phyloP scores from a whole-genome alignment of 73 alveolate species.

The Halteria grandinella region DNA sequence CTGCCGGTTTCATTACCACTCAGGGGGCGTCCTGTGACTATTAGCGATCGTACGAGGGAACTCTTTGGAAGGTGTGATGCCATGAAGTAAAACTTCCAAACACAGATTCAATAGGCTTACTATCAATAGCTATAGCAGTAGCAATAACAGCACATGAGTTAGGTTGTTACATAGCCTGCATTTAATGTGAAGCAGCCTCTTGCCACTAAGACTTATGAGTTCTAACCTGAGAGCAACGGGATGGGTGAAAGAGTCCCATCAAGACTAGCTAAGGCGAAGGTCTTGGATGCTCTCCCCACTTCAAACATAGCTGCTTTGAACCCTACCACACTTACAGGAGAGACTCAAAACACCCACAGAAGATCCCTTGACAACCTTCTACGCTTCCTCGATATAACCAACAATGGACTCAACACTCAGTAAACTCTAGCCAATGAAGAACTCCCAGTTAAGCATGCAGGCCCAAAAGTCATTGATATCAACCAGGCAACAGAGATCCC shows the following conservation, averaged over 20 bases:
- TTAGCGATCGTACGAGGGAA: conserved; percentile 41
- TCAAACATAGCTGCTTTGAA: background rate
- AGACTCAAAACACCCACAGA: background rate
- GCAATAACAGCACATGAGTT: background rate
- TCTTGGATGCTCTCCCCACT: background rate
- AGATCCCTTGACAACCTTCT: background rate
- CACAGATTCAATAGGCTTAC: background rate
- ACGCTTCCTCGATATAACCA: background rate
- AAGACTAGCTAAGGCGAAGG: conserved; percentile 1
- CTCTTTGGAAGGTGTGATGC: conserved; percentile 4
- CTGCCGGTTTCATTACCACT: too few relatives aligned
- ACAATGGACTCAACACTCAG: background rate
- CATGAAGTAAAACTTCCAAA: conserved; percentile 11
- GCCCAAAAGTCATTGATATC: conserved; percentile 3
- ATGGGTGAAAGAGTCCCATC: background rate
- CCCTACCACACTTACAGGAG: background rate
- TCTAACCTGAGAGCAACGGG: background rate
- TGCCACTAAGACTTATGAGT: background rate
- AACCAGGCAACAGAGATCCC: conserved; percentile 18
- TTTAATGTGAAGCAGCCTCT: background rate
- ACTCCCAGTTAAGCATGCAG: background rate
- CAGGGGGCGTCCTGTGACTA: conserved; percentile 41
- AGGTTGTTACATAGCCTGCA: background rate
- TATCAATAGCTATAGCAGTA: background rate
- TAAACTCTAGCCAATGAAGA: background rate